phyloP scores from a whole-genome alignment of 805 yeast species.

The Brettanomyces custersianus region DNA sequence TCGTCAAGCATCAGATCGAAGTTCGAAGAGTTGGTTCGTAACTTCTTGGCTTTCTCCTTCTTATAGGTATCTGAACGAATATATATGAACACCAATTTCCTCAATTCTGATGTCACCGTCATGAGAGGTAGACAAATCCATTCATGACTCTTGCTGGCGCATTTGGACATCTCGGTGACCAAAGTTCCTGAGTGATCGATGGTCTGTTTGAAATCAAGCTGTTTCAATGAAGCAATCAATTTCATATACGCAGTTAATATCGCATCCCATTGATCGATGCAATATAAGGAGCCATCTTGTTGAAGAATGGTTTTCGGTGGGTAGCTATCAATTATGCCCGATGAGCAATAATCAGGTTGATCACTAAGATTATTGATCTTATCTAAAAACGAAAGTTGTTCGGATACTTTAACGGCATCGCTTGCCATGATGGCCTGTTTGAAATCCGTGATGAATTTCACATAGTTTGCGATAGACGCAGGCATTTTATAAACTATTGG shows the following conservation, averaged over 20 bases:
- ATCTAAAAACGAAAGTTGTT: slow-evolving; percentile 5
- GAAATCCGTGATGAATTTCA: neutral
- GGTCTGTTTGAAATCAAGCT: slow-evolving; percentile 1
- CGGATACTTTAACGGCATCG: slow-evolving; percentile 3
- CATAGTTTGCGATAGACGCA: too few species aligned
- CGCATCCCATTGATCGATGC: neutral
- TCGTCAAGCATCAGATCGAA: slow-evolving; percentile 13
- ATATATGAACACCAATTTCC: slow-evolving; percentile 6
- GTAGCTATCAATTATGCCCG: neutral
- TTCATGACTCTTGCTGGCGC: slow-evolving; percentile 3
- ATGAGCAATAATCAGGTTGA: neutral
- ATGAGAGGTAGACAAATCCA: slow-evolving; percentile 9
- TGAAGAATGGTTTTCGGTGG: neutral
- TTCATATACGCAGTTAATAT: slow-evolving; percentile 2
- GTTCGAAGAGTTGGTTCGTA: neutral
- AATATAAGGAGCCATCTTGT: neutral
- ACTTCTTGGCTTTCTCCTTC: neutral
- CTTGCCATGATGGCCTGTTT: neutral
- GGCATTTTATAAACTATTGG: too few species aligned
- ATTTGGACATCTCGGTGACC: slow-evolving; percentile 1
- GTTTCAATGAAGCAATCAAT: slow-evolving; percentile 2
- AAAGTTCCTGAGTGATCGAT: slow-evolving; percentile 5
- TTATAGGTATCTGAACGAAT: slow-evolving; percentile 1
- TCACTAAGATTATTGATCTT: neutral
- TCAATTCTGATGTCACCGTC: slow-evolving; percentile 5